Percentiles rank a stretch among this genome's conserved stretches.
These are phyloP conservation scores for Globisporangium ultimum DNA, from an alignment of 352 stramenopile species.

Conservation along the genomic window DNA sequence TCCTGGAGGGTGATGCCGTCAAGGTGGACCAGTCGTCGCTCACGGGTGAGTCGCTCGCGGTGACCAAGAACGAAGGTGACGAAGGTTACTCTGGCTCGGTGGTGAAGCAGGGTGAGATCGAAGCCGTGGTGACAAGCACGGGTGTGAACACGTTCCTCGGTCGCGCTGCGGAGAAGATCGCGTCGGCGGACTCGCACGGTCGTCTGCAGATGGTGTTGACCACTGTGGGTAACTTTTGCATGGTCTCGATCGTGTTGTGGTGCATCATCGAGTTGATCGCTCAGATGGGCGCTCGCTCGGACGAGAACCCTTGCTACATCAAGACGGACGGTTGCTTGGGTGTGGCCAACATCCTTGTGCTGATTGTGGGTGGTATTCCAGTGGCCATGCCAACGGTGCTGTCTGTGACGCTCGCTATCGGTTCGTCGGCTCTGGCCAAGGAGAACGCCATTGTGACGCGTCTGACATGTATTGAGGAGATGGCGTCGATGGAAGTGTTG, in stretches of 20 bases:
- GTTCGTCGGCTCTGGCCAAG: slow-evolving; percentile 84
- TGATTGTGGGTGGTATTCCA: slow-evolving; percentile 91
- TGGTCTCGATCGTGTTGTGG: slow-evolving; percentile 85
- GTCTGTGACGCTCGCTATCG: slow-evolving; percentile 90
- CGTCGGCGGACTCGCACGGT: slow-evolving; percentile 62
- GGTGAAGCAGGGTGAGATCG: slow-evolving; percentile 88
- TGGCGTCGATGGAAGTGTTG: slow-evolving; percentile 91
- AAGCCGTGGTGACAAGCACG: slow-evolving; percentile 87
- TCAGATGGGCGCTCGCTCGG: slow-evolving; percentile 64
- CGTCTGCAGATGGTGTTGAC: slow-evolving; percentile 91
- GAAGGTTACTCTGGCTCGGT: slow-evolving; percentile 83
- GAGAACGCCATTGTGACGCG: slow-evolving; percentile 92
- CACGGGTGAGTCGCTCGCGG: slow-evolving; percentile 92
- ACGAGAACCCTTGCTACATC: slow-evolving; percentile 84
- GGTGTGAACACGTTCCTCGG: slow-evolving; percentile 91
- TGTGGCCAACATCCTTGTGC: slow-evolving; percentile 78
- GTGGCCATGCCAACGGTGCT: slow-evolving; percentile 93
- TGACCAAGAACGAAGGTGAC: slow-evolving; percentile 80
- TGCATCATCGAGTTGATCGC: slow-evolving; percentile 85
- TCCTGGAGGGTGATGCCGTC: slow-evolving; percentile 74
- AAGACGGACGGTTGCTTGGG: slow-evolving; percentile 67
- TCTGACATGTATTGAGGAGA: slow-evolving; percentile 91
- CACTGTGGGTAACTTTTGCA: slow-evolving; percentile 91
- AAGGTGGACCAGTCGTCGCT: slow-evolving; percentile 91
- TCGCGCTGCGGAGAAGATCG: slow-evolving; percentile 82